Base-by-base conservation (phyloP, 257 asterid genomes). In the Eustoma russellianum region DNA sequence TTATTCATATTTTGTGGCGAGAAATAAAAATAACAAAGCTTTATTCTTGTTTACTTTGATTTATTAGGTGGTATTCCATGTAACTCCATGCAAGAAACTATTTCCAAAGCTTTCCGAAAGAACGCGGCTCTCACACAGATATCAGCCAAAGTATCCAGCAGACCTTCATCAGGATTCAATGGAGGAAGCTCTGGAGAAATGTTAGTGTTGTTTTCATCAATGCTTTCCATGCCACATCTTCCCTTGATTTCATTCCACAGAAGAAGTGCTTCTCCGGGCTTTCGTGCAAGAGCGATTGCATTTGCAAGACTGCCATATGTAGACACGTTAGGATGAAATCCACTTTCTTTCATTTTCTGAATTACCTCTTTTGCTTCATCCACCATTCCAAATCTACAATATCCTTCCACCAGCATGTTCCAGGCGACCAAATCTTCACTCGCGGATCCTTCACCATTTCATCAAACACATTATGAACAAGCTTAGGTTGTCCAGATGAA, bases 91-190 rank as follows among this genome's bases (percentile, higher is more conserved):
- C 97, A 92, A 6, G 94, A 97, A 53, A 92, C 75, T 17, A 92
- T 82, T 76, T 92, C 97, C 78, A 92, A 70, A 13, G 98, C 94
- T 66, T 78, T 92, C 78, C 59, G 79, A 60, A 92, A 92, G 76
- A 92, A 87, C 45, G 98, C 97, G 0, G 98, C 96, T 68, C 97
- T 56, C 38, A 88, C 97, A 66, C 98, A 92, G 30, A 92, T 81
- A 65, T 87, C 98, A 1, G 97, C 97, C 68, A 92, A 63, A 5
- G 95, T 67, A 74, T 87, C 95, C 50, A 92, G 61, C 40, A 92
- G 90, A 50, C 97, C 94, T 70, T 80, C 98, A 41, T 92, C 98
- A 0, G 93, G 95, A 54, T 65, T 63, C 63, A 92, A 35, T n/a
- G 84, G 86, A 5, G 94, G 86, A 17, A 62, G 10, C 7, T 3